phyloP scores from a whole-genome alignment of 345 rosid genomes.

The Euphorbia lathyris region DNA sequence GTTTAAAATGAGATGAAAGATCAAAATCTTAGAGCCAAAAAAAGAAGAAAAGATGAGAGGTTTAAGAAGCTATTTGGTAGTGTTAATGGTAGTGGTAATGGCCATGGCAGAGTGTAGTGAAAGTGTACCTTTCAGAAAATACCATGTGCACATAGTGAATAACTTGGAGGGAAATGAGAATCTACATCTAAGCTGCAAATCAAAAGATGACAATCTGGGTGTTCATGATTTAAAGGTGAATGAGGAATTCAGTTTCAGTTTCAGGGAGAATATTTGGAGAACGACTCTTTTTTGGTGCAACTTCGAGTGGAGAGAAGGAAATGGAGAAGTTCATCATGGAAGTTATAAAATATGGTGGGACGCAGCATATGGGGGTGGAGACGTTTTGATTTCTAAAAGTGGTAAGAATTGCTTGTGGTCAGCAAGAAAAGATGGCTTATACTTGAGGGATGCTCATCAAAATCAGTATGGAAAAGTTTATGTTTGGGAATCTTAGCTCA shows the following conservation, averaged over 20 bases:
- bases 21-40: neutral
- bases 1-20: neutral
- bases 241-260: neutral
- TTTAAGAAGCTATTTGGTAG: neutral
- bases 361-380: neutral
- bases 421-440: conserved; percentile 1
- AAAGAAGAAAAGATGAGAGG: neutral
- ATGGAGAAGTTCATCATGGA: neutral
- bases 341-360: conserved; percentile 4
- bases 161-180: neutral
- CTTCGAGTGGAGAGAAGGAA: neutral
- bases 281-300: conserved; percentile 10
- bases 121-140: neutral
- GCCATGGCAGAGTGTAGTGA: neutral
- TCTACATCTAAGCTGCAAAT: conserved; percentile 2
- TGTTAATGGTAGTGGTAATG: neutral
- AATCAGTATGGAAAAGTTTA: neutral
- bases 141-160: conserved; percentile 2
- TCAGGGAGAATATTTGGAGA: neutral
- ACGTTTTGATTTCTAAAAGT: neutral
- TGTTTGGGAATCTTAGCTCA: neutral
- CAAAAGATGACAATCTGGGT: conserved; percentile 10
- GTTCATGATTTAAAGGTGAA: neutral
- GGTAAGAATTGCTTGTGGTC: neutral
- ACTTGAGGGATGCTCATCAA: neutral